Percentiles rank a stretch among this genome's conserved stretches.
Conservation (phyloP, 306 rosid species). For the Glycine latifolia region DNA sequence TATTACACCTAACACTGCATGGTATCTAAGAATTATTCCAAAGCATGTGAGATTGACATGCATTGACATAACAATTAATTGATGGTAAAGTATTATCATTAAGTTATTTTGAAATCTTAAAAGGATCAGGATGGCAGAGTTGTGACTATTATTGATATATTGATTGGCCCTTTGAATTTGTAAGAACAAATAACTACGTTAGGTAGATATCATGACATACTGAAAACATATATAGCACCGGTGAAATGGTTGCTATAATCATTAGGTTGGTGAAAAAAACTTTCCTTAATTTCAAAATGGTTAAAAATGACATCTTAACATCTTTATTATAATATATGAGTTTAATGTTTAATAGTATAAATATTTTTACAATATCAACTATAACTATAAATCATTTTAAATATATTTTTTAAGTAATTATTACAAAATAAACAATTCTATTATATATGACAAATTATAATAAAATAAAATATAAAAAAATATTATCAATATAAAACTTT, state of each 20-base stretch:
- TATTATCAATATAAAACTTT: no score
- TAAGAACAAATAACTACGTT: not conserved
- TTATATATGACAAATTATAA: no score
- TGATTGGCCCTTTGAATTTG: not conserved
- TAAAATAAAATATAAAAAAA: no score
- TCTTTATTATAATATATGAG: no score
- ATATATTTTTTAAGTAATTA: no score
- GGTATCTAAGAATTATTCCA: not conserved
- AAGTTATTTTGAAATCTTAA: not conserved
- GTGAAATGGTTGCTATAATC: slow-evolving; percentile 36
- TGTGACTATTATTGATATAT: not conserved
- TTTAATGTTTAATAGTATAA: no score
- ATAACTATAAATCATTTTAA: no score
- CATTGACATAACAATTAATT: not conserved
- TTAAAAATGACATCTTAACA: not conserved
- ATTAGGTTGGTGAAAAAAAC: slow-evolving; percentile 13
- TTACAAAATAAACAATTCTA: no score
- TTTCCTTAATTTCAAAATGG: not conserved
- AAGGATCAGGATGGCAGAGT: not conserved
- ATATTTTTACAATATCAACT: no score
- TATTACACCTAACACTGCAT: not conserved
- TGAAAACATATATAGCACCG: slow-evolving; percentile 26
- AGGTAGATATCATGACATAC: slow-evolving; percentile 14
- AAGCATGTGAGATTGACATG: not conserved
- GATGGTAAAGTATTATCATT: not conserved